Evolutionary conservation across 192 early-diverging fungal genomes (phyloP), one percentile per base, ranked within the genome.

Genomic region (Glomus cerebriforme): DNA sequence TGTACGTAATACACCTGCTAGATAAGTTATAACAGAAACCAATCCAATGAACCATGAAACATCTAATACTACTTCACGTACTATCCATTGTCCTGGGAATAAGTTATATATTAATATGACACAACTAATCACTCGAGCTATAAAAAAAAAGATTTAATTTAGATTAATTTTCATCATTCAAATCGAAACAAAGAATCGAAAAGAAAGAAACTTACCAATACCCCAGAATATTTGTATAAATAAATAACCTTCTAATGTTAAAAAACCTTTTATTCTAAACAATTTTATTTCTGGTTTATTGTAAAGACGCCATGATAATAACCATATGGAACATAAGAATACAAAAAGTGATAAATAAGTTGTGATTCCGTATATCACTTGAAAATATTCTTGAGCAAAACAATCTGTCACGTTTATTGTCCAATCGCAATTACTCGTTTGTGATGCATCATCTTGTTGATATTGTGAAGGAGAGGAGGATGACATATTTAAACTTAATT

Each of bases 211-310:
- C 49, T 31, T 73, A 73, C 71, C 15, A 19, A 12, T 12, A 26
- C 54, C 24, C 43, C 43, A 73, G n/a, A 73, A 54, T 54, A 73
- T 59, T 34, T 73, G 71, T 54, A 37, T 73, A 12, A 73, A 59
- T 32, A 73, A 19, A 54, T 54, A 73, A 54, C 71, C 71, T 54
- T 73, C 71, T 35, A 73, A 9, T 26, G 71, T 26, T 13, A 73
- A 59, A 58, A 73, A 73, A 19, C 71, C 43, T 27, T 49, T 73
- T 31, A 58, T 31, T 7, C 45, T 54, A 32, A 73, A 73, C n/a
- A 73, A 73, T 29, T 32, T 47, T n/a, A 15, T 31, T 0, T 29
- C 10, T 32, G 45, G 71, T 19, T 29, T 73, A 24, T 31, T 54
- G 2, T 54, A 59, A 54, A 54, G 17, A 34, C 54, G 43, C 71